Percentiles rank a stretch among this genome's conserved stretches.
phyloP scores from a whole-genome alignment of 306 rosid genomes.

The Quercus berberidifolia region DNA sequence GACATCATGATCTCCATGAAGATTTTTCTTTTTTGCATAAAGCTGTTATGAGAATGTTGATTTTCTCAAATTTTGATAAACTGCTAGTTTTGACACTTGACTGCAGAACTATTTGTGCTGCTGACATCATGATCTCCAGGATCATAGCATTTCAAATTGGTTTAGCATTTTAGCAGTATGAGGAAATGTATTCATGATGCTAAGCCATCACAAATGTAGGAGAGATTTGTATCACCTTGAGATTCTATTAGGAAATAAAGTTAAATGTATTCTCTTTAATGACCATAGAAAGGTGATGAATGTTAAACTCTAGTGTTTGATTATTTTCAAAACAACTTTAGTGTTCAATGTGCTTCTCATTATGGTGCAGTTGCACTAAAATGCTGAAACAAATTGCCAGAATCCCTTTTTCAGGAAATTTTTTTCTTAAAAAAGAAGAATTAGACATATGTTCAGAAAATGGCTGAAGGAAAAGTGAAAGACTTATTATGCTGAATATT shows the following conservation, averaged over 20 bases:
- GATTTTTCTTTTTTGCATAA: neutral
- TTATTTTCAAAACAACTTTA: too few relatives aligned
- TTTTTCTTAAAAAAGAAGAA: neutral
- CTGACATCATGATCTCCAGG: neutral
- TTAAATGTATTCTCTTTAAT: neutral
- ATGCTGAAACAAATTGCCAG: neutral
- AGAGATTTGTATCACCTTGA: neutral
- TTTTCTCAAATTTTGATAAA: neutral
- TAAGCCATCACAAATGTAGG: neutral
- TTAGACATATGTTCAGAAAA: neutral
- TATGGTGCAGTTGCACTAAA: neutral
- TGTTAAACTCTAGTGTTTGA: too few relatives aligned
- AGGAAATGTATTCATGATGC: neutral
- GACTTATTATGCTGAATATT: neutral
- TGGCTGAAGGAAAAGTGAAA: neutral
- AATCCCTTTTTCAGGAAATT: neutral
- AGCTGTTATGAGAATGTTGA: neutral
- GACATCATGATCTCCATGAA: neutral
- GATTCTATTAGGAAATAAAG: neutral
- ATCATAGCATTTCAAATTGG: neutral
- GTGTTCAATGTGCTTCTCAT: neutral
- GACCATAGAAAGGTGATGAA: neutral
- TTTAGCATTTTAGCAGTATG: neutral
- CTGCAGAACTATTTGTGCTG: neutral
- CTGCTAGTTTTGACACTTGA: neutral